phyloP scores from a whole-genome alignment of 2,329 filamentous ascomycete genomes.

The Stachybotrys chlorohalonatus region DNA sequence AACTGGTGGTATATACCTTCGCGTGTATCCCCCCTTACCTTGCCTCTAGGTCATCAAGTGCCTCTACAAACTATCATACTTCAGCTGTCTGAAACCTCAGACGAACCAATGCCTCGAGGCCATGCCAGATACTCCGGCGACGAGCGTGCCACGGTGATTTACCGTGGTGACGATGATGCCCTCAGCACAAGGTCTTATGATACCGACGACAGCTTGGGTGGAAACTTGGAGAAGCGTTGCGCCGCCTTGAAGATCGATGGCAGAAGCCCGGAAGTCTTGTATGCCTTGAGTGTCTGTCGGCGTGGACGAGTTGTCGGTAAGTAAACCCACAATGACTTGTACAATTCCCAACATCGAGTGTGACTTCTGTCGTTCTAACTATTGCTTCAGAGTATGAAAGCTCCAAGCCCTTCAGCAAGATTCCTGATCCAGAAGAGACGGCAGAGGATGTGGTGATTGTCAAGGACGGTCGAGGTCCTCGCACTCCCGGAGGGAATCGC shows the following conservation, averaged over 20 bases:
- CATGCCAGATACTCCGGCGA: neutral
- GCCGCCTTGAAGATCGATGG: constrained; percentile 12
- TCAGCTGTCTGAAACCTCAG: too few relatives aligned
- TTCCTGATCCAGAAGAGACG: neutral
- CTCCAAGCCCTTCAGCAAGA: neutral
- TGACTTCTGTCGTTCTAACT: too few relatives aligned
- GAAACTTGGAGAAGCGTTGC: neutral
- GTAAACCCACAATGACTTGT: constrained; percentile 4
- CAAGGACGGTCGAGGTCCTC: neutral
- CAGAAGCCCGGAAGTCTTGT: constrained; percentile 30
- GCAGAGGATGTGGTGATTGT: neutral
- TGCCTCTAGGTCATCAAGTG: too few relatives aligned
- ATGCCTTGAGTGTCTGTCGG: constrained; percentile 29
- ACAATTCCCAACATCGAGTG: neutral
- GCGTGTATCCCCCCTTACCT: too few relatives aligned
- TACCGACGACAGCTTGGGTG: neutral
- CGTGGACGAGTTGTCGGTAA: constrained; percentile 26
- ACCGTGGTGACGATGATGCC: constrained; percentile 7
- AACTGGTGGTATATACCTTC: too few relatives aligned
- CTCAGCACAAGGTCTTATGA: neutral
- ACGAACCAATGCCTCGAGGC: neutral
- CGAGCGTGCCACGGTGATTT: neutral
- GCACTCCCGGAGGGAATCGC: neutral
- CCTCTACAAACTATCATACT: too few relatives aligned
- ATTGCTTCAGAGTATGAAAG: neutral